Evolutionary conservation across 352 stramenopile species (phyloP).

Genomic region (Aphanomyces euteiches): DNA sequence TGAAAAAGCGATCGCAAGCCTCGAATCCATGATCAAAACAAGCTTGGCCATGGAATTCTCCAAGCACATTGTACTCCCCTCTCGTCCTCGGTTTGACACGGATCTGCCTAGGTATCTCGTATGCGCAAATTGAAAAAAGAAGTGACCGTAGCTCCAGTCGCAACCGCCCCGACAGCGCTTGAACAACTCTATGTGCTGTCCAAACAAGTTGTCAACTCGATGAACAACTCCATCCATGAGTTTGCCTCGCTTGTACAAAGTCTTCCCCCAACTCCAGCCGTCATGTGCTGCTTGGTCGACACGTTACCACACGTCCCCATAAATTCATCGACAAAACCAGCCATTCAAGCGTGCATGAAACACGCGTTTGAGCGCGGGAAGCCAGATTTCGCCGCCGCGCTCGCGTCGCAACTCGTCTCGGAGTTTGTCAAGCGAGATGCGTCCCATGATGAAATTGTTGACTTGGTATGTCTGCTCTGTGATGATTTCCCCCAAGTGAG

Average conservation of each 20-base stretch:
- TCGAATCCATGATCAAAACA: constrained; percentile 7
- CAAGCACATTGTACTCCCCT: constrained; percentile 25
- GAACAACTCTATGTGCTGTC: constrained; percentile 3
- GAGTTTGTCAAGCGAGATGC: neutral
- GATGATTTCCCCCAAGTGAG: neutral
- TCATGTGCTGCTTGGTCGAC: constrained; percentile 10
- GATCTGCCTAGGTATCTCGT: neutral
- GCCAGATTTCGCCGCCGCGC: neutral
- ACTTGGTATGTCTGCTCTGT: constrained; percentile 7
- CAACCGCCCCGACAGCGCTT: constrained; percentile 1
- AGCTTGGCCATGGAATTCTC: constrained; percentile 27
- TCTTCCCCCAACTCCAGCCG: neutral
- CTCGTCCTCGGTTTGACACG: neutral
- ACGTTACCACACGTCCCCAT: neutral
- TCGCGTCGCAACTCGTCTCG: neutral
- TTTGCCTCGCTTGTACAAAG: neutral
- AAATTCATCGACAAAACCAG: neutral
- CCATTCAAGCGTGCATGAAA: neutral
- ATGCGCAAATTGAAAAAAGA: constrained; percentile 21
- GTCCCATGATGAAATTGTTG: neutral
- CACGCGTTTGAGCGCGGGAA: neutral
- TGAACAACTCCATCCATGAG: neutral
- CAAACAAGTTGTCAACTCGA: constrained; percentile 1
- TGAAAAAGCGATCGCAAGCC: constrained; percentile 13
- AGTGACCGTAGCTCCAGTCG: neutral